phyloP scores from a whole-genome alignment of 1,139 yeast species.

The Candida sanyaensis region DNA sequence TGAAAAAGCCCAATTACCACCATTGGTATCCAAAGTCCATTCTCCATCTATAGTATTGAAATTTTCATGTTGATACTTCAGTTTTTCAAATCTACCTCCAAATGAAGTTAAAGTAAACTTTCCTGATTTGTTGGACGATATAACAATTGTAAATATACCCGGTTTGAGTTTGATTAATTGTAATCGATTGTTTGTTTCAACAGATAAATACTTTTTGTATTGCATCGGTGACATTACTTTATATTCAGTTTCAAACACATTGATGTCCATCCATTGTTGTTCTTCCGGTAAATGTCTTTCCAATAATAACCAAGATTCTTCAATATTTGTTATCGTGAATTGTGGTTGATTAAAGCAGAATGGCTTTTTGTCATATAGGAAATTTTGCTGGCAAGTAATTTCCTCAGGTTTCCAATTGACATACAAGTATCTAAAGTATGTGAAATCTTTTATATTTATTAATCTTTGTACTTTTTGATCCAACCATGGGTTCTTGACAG shows the following conservation, averaged over 20 bases:
- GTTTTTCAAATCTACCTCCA: constrained; percentile 25
- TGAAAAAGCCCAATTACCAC: constrained; percentile 59
- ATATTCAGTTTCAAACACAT: constrained; percentile 29
- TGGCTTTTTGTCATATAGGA: constrained; percentile 27
- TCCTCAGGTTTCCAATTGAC: constrained; percentile 63
- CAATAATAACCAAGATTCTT: constrained; percentile 53
- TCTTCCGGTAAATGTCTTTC: constrained; percentile 34
- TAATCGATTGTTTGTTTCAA: constrained; percentile 33
- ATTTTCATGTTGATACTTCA: constrained; percentile 21
- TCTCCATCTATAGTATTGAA: constrained; percentile 31
- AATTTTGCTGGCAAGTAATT: constrained; percentile 28
- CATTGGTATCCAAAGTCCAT: constrained; percentile 53
- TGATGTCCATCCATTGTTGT: constrained; percentile 24
- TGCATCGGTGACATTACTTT: constrained; percentile 30
- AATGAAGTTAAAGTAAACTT: constrained; percentile 39
- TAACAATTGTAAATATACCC: constrained; percentile 31
- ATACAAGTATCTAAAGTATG: constrained; percentile 59
- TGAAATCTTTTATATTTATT: constrained; percentile 28
- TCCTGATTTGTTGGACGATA: constrained; percentile 22
- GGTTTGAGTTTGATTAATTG: constrained; percentile 24
- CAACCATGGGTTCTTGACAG: constrained; percentile 37
- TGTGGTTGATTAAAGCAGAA: constrained; percentile 48
- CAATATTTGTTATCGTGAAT: constrained; percentile 30
- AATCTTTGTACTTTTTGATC: constrained; percentile 25
- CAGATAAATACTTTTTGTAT: constrained; percentile 23